A percentile compares a stretch with the other conserved stretches of the same genome.
phyloP scores from a whole-genome alignment of 2,329 filamentous ascomycete genomes.

The Clathrospora elynae region DNA sequence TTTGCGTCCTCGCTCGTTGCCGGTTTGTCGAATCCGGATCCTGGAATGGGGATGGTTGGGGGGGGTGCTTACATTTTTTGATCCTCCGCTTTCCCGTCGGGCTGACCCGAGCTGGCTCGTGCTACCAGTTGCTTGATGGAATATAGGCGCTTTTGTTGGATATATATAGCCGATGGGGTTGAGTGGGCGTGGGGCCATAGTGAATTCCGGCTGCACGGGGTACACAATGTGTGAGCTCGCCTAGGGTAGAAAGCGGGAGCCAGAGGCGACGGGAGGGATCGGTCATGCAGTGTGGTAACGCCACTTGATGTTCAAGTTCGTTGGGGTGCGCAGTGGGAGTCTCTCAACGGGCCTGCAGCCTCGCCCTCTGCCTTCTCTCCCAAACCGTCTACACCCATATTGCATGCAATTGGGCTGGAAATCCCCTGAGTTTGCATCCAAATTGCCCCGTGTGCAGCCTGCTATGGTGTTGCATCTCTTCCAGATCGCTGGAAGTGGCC shows the following conservation, averaged over 20 bases:
- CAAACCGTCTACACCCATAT: not conserved
- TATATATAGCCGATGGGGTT: too few relatives aligned
- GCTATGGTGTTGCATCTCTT: slow-evolving; percentile 6
- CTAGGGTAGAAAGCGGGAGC: not conserved
- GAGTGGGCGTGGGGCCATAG: too few relatives aligned
- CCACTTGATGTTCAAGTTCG: not conserved
- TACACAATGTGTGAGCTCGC: too few relatives aligned
- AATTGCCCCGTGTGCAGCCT: not conserved
- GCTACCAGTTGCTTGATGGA: too few relatives aligned
- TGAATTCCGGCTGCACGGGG: too few relatives aligned
- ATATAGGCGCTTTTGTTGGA: too few relatives aligned
- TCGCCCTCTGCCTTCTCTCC: not conserved
- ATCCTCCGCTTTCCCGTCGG: too few relatives aligned
- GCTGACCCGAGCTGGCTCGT: too few relatives aligned
- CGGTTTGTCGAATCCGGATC: too few relatives aligned
- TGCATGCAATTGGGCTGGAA: not conserved
- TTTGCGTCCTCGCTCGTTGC: too few relatives aligned
- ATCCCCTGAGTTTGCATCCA: not conserved
- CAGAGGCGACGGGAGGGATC: not conserved
- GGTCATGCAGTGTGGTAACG: not conserved
- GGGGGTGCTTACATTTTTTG: too few relatives aligned
- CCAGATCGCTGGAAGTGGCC: slow-evolving; percentile 3
- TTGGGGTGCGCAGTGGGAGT: slow-evolving; percentile 4
- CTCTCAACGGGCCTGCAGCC: slow-evolving; percentile 1
- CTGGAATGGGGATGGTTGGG: too few relatives aligned